Evolutionary conservation across 208 protist genomes (phyloP).

Genomic region (Leishmania mexicana): DNA sequence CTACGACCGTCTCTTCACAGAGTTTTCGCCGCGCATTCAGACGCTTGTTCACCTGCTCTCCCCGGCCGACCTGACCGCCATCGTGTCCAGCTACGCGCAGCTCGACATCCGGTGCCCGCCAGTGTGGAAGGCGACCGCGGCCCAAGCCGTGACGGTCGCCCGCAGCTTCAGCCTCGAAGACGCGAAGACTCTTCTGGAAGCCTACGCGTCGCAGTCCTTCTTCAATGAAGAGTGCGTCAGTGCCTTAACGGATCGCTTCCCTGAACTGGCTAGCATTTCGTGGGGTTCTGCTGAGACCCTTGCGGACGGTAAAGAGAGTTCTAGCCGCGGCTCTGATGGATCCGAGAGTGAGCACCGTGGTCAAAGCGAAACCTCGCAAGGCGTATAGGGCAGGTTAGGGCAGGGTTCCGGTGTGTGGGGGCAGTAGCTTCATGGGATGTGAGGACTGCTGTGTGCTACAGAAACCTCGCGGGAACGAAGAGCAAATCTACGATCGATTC

Average conservation of each 20-base stretch:
- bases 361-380: neutral
- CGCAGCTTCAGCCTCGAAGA: conserved; percentile 45
- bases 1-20: conserved; percentile 73
- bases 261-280: conserved; percentile 20
- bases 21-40: conserved; percentile 70
- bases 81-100: conserved; percentile 56
- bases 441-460: neutral
- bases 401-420: neutral
- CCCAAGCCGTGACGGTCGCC: conserved; percentile 33
- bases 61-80: conserved; percentile 39
- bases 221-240: conserved; percentile 27
- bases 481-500: neutral
- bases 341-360: neutral
- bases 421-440: neutral
- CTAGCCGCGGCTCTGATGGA: no score
- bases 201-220: conserved; percentile 34
- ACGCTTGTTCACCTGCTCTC: conserved; percentile 57
- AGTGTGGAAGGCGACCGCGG: conserved; percentile 53
- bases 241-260: conserved; percentile 38
- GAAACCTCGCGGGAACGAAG: neutral
- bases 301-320: neutral
- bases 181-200: conserved; percentile 32
- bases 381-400: neutral
- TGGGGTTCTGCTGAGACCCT: neutral
- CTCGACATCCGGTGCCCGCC: conserved; percentile 43